Evolutionary conservation across 2,329 filamentous ascomycete genomes (phyloP).

Genomic region (Fusarium albidum): DNA sequence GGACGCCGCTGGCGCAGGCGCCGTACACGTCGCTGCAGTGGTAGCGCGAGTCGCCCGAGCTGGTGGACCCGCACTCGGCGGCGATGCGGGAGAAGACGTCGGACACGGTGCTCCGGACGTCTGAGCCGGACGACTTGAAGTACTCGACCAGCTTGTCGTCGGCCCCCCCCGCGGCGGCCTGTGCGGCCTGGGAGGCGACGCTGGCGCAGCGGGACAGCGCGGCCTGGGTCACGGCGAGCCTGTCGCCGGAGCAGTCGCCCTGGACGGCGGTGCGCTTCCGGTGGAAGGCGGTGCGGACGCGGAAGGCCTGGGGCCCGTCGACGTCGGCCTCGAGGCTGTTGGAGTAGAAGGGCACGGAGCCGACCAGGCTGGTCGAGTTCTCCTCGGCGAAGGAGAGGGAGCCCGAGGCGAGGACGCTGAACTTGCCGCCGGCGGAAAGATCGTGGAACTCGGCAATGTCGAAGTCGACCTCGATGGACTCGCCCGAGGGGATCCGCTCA

Average conservation of each 20-base stretch:
- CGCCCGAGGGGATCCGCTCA: slow-evolving; percentile 55
- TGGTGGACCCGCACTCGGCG: slow-evolving; percentile 61
- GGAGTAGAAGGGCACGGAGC: slow-evolving; percentile 63
- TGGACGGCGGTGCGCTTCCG: slow-evolving; percentile 61
- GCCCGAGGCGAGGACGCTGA: slow-evolving; percentile 64
- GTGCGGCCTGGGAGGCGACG: slow-evolving; percentile 61
- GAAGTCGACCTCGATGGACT: slow-evolving; percentile 61
- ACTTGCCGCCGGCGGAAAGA: slow-evolving; percentile 59
- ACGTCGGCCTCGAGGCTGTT: slow-evolving; percentile 66
- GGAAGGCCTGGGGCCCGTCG: slow-evolving; percentile 62
- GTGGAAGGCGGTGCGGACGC: slow-evolving; percentile 56
- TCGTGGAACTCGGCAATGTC: slow-evolving; percentile 65
- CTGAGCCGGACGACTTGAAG: slow-evolving; percentile 66
- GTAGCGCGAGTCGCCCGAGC: slow-evolving; percentile 57
- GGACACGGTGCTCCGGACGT: slow-evolving; percentile 58
- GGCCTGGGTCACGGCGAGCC: slow-evolving; percentile 52
- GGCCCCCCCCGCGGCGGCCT: slow-evolving; percentile 57
- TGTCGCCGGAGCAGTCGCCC: slow-evolving; percentile 61
- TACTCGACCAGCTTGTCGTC: slow-evolving; percentile 64
- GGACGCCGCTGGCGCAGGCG: slow-evolving; percentile 58
- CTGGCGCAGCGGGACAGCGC: slow-evolving; percentile 63
- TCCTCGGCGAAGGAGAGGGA: slow-evolving; percentile 63
- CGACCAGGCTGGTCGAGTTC: slow-evolving; percentile 61
- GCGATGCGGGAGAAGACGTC: slow-evolving; percentile 61
- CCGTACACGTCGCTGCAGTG: slow-evolving; percentile 67